phyloP scores from a whole-genome alignment of 371 early-diverging fungal species.

The Entomophthora muscae region DNA sequence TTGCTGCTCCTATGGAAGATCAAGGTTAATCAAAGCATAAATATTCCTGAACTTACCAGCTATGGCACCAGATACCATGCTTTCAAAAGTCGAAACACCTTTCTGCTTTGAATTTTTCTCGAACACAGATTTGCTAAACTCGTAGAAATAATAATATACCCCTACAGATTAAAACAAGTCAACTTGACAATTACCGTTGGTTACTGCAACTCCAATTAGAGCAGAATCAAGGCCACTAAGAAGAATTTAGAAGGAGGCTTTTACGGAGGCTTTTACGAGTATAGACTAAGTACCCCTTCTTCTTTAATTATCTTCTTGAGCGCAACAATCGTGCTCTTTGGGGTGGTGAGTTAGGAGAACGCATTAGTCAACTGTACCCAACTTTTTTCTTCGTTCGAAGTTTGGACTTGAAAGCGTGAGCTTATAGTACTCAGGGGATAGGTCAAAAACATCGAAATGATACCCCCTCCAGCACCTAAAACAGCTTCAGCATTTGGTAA shows the following conservation, averaged over 20 bases:
- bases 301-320: constrained; percentile 67
- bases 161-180: constrained; percentile 13
- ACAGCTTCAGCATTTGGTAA: too few species aligned
- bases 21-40: neutral
- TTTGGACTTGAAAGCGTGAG: constrained; percentile 76
- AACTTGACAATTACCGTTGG: constrained; percentile 43
- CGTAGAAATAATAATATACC: constrained; percentile 89
- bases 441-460: constrained; percentile 82
- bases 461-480: constrained; percentile 90
- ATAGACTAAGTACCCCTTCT: constrained; percentile 80
- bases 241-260: constrained; percentile 5
- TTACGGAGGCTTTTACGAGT: constrained; percentile 39
- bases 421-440: constrained; percentile 87
- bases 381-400: constrained; percentile 36
- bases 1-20: constrained; percentile 37
- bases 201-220: constrained; percentile 85
- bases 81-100: constrained; percentile 61
- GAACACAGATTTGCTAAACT: constrained; percentile 68
- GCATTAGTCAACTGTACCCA: neutral
- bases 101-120: constrained; percentile 40
- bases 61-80: constrained; percentile 80
- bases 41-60: constrained; percentile 32
- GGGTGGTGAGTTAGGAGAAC: neutral
- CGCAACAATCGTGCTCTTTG: constrained; percentile 49
- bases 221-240: constrained; percentile 85